A percentile compares a stretch with the other conserved stretches of the same genome.
These are phyloP conservation scores for Suillus discolor DNA, from an alignment of 768 basidiomycete species.

Conservation along the genomic window DNA sequence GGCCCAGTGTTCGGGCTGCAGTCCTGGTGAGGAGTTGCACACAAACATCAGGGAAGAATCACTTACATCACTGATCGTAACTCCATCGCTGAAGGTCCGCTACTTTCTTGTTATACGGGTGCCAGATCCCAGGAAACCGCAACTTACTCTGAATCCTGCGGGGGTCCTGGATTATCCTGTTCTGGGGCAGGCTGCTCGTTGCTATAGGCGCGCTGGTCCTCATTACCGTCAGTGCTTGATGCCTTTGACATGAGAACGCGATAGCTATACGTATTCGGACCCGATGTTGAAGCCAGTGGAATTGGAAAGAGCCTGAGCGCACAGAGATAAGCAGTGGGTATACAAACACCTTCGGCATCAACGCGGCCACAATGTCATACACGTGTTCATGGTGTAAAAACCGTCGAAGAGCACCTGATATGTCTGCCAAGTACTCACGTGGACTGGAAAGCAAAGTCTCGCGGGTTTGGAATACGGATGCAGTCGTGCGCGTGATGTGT, in stretches of 20 bases:
- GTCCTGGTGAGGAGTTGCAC: too few relatives aligned
- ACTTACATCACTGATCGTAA: not conserved
- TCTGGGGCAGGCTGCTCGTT: not conserved
- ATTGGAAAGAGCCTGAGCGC: not conserved
- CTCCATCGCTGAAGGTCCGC: not conserved
- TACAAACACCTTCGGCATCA: too few relatives aligned
- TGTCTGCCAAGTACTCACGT: slow-evolving; percentile 16
- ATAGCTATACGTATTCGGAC: too few relatives aligned
- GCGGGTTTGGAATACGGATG: too few relatives aligned
- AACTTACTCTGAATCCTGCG: not conserved
- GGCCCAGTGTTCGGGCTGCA: too few relatives aligned
- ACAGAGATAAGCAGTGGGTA: not conserved
- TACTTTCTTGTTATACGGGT: not conserved
- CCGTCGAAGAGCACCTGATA: slow-evolving; percentile 2
- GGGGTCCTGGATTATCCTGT: too few relatives aligned
- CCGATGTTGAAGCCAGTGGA: not conserved
- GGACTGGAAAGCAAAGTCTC: slow-evolving; percentile 28
- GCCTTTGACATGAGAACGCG: not conserved
- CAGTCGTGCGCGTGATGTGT: too few relatives aligned
- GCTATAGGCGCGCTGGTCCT: not conserved
- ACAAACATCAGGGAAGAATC: too few relatives aligned
- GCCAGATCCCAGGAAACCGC: not conserved
- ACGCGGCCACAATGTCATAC: too few relatives aligned
- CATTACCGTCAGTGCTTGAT: not conserved
- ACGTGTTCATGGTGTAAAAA: too few relatives aligned